These are phyloP conservation scores for Tritrichomonas musculus DNA, from an alignment of 208 protist species.

Conservation along the genomic window DNA sequence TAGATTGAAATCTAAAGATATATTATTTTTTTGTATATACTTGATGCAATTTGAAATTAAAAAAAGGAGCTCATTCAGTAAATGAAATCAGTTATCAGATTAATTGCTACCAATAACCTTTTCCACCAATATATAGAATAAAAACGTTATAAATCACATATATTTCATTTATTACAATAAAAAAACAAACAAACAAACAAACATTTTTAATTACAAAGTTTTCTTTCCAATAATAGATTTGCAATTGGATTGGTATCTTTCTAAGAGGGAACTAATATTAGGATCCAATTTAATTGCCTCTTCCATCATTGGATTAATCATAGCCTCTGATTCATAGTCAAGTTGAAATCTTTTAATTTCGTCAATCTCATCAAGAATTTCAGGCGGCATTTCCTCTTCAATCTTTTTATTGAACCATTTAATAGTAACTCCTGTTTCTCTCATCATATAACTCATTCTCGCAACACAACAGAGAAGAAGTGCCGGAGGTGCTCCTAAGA, in stretches of 20 bases:
- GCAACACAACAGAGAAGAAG: not conserved
- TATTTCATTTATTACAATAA: no score
- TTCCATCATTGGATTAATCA: not conserved
- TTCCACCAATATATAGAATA: no score
- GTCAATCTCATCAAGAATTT: not conserved
- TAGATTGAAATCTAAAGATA: no score
- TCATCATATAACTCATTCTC: not conserved
- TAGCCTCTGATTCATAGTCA: not conserved
- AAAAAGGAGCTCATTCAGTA: no score
- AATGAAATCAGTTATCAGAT: no score
- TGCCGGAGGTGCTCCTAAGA: not conserved
- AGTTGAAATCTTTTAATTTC: slow-evolving; percentile 1
- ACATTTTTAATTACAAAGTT: not conserved
- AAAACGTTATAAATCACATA: no score
- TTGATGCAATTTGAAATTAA: no score
- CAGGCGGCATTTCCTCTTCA: not conserved
- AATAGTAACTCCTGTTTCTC: not conserved
- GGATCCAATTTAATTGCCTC: not conserved
- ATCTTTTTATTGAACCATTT: not conserved
- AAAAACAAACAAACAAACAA: not conserved
- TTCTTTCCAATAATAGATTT: not conserved
- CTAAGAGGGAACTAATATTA: not conserved
- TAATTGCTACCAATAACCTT: no score
- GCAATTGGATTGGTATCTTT: not conserved
- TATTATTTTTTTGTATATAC: no score